Evolutionary conservation across 129 eudicot species (phyloP).

Genomic region (Erigeron canadensis): DNA sequence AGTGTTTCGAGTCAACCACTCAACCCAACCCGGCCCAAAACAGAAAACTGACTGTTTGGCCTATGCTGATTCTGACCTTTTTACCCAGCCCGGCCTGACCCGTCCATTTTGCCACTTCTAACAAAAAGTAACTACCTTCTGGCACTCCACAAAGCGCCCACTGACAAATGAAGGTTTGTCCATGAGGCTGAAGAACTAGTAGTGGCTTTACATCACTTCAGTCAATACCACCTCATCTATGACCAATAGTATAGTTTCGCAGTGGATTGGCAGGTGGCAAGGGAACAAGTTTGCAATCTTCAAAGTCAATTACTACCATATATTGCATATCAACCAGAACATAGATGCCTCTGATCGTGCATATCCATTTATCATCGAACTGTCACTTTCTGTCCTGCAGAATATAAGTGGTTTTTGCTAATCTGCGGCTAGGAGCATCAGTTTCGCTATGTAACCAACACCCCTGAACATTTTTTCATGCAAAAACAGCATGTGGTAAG

Average conservation of each 20-base stretch:
- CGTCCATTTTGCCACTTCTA: too few species aligned
- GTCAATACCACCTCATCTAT: conserved; percentile 86
- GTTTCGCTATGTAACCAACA: conserved; percentile 83
- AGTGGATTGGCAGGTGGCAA: conserved; percentile 91
- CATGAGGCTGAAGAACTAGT: conserved; percentile 73
- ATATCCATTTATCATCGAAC: conserved; percentile 90
- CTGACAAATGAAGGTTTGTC: conserved; percentile 78
- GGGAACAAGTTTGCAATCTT: conserved; percentile 88
- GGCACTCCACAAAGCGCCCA: conserved; percentile 84
- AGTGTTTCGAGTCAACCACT: too few species aligned
- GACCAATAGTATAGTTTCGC: conserved; percentile 86
- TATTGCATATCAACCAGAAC: conserved; percentile 86
- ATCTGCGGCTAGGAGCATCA: conserved; percentile 82
- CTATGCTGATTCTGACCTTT: too few species aligned
- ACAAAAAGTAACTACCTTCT: conserved; percentile 50
- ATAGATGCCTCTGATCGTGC: conserved; percentile 89
- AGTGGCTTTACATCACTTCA: conserved; percentile 83
- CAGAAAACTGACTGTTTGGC: background rate
- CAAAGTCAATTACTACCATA: conserved; percentile 82
- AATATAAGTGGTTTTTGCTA: conserved; percentile 90
- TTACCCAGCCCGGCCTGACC: too few species aligned
- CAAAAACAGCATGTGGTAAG: background rate
- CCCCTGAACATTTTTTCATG: too few species aligned
- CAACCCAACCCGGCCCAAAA: too few species aligned
- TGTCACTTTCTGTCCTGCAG: conserved; percentile 90